A percentile compares a stretch with the other conserved stretches of the same genome.
Conservation (phyloP, 2,329 filamentous ascomycete species). For the Magnaporthales sp. region DNA sequence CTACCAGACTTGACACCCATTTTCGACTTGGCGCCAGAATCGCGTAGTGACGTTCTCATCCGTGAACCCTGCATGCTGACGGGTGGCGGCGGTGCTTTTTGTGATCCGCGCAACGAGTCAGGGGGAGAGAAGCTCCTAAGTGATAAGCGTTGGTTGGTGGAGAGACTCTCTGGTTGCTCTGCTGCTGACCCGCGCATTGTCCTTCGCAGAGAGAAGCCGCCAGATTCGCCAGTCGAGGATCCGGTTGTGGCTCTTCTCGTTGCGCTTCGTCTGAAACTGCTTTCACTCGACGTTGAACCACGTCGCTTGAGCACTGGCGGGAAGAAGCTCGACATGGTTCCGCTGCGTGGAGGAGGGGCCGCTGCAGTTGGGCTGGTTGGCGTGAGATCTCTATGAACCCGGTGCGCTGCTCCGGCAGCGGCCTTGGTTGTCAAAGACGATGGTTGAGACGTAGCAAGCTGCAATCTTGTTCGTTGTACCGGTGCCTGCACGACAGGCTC, state of each 20-base stretch:
- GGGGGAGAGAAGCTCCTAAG: slow-evolving; percentile 63
- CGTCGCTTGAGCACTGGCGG: slow-evolving; percentile 37
- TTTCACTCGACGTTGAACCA: slow-evolving; percentile 62
- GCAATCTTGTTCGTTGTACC: neutral
- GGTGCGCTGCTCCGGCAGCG: neutral
- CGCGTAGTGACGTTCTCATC: slow-evolving; percentile 8
- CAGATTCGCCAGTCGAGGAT: slow-evolving; percentile 13
- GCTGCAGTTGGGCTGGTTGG: slow-evolving; percentile 1
- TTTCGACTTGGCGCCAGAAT: neutral
- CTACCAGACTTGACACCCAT: slow-evolving; percentile 9
- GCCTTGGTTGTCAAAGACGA: neutral
- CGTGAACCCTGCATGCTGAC: slow-evolving; percentile 7
- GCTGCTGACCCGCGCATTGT: slow-evolving; percentile 55
- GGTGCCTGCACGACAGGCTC: slow-evolving; percentile 6
- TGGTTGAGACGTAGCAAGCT: neutral
- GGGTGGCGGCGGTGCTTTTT: slow-evolving; percentile 12
- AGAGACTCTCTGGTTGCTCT: slow-evolving; percentile 1
- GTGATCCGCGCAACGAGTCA: slow-evolving; percentile 37
- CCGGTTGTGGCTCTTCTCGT: neutral
- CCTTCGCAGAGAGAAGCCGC: slow-evolving; percentile 55
- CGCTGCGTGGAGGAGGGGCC: neutral
- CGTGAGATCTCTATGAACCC: slow-evolving; percentile 6
- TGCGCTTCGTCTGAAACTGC: slow-evolving; percentile 64
- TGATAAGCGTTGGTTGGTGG: slow-evolving; percentile 42
- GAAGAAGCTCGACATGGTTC: slow-evolving; percentile 10